Conservation (phyloP, 2,329 filamentous ascomycete genomes). For the Hortaea werneckii region DNA sequence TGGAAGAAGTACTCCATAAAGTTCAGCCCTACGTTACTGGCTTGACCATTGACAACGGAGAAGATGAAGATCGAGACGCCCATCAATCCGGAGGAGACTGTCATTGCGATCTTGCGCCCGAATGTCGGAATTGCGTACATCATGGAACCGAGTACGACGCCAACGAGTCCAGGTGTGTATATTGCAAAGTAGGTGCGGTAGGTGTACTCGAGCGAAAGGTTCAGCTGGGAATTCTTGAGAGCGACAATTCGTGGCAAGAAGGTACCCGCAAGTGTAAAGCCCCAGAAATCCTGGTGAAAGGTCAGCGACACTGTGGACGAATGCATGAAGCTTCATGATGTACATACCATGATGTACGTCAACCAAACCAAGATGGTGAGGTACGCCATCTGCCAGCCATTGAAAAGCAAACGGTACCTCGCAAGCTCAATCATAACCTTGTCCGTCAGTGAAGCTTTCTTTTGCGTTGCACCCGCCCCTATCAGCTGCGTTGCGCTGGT, state of each 20-base stretch:
- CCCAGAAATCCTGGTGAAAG: neutral
- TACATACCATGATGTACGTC: conserved; percentile 39
- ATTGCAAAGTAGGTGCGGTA: conserved; percentile 47
- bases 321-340: neutral
- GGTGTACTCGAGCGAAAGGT: conserved; percentile 36
- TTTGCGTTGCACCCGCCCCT: conserved; percentile 23
- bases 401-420: conserved; percentile 38
- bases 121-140: conserved; percentile 37
- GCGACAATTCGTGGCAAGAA: conserved; percentile 43
- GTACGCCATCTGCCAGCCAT: conserved; percentile 30
- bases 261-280: conserved; percentile 23
- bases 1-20: conserved; percentile 46
- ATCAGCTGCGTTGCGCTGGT: conserved; percentile 20
- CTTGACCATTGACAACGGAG: conserved; percentile 34
- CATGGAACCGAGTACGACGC: conserved; percentile 40
- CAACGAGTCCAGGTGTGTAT: conserved; percentile 43
- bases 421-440: conserved; percentile 32
- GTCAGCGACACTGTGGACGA: conserved; percentile 29
- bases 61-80: conserved; percentile 37
- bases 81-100: conserved; percentile 34
- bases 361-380: conserved; percentile 41
- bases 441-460: conserved; percentile 19
- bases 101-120: conserved; percentile 34
- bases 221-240: conserved; percentile 39
- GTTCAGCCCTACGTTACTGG: conserved; percentile 40